Evolutionary conservation across 768 basidiomycete genomes (phyloP).

Genomic region (Pholiota microspora): DNA sequence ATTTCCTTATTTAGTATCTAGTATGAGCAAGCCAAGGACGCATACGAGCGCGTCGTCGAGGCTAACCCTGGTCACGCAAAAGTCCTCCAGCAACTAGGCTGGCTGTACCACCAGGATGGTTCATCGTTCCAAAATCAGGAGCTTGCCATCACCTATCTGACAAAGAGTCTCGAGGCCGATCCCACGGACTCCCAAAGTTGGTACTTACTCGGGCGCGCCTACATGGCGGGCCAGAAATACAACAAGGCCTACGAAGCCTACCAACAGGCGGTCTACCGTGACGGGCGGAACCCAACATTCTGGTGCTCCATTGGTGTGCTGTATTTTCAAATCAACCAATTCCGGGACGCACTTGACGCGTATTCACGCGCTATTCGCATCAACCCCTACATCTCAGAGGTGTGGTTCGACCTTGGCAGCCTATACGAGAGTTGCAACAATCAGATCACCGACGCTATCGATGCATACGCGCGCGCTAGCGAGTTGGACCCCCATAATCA

Average conservation of each 20-base stretch:
- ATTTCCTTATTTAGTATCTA: constrained; percentile 29
- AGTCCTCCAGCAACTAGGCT: constrained; percentile 96
- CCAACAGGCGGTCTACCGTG: constrained; percentile 98
- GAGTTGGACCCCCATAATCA: constrained; percentile 89
- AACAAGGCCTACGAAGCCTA: constrained; percentile 99
- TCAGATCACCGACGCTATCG: constrained; percentile 97
- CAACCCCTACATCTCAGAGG: constrained; percentile 94
- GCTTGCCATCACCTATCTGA: constrained; percentile 88
- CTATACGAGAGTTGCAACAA: constrained; percentile 99
- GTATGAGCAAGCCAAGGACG: constrained; percentile 89
- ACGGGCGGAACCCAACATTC: constrained; percentile 98
- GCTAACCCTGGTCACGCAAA: constrained; percentile 96
- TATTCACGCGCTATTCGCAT: constrained; percentile 99
- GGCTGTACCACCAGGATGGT: constrained; percentile 95
- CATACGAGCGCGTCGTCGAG: constrained; percentile 91
- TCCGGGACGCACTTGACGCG: constrained; percentile 96
- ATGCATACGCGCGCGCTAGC: constrained; percentile 93
- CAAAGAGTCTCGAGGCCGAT: constrained; percentile 94
- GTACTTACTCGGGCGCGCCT: constrained; percentile 97
- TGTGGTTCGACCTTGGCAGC: constrained; percentile 97
- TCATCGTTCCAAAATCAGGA: constrained; percentile 97
- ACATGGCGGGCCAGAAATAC: constrained; percentile 98
- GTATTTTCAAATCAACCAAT: constrained; percentile 99
- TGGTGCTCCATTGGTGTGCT: constrained; percentile 99
- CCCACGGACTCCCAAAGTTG: constrained; percentile 96